Percentiles rank a stretch among this genome's conserved stretches.
phyloP scores from a whole-genome alignment of 78 protist species.

The Acrasis kona region DNA sequence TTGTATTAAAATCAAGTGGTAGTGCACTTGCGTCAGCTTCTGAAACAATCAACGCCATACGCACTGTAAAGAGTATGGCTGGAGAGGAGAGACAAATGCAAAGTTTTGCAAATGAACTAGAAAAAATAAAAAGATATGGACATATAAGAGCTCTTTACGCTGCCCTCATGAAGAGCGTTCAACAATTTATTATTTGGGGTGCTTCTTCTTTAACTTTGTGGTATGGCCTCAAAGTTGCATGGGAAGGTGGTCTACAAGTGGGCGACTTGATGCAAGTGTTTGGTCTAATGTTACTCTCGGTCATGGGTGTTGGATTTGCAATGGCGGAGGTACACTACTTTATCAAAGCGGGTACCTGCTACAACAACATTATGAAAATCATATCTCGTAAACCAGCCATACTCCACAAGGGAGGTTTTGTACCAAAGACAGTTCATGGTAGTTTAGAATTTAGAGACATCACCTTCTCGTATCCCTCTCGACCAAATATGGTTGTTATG shows the following conservation, averaged over 20 bases:
- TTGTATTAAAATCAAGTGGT: constrained; percentile 51
- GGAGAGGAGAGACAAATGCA: background rate
- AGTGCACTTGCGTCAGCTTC: no score
- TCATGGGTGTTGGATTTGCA: background rate
- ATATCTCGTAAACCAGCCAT: background rate
- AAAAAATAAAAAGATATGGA: background rate
- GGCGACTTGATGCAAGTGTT: background rate
- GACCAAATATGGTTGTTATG: constrained; percentile 35
- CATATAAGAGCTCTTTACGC: background rate
- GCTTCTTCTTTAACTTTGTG: background rate
- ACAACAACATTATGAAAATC: background rate
- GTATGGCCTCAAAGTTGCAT: background rate
- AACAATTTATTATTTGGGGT: background rate
- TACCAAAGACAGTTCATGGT: constrained; percentile 21
- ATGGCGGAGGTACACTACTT: background rate
- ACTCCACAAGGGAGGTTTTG: background rate
- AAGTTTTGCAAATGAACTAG: background rate
- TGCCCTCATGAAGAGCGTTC: background rate
- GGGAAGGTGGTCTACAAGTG: background rate
- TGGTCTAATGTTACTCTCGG: background rate
- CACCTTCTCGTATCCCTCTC: constrained; percentile 67
- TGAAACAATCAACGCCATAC: constrained; percentile 35
- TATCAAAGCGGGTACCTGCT: background rate
- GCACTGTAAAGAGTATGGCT: constrained; percentile 59
- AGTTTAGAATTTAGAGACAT: constrained; percentile 53